A percentile compares a stretch with the other conserved stretches of the same genome.
Evolutionary conservation across 2,329 filamentous ascomycete genomes (phyloP).

Genomic region (Pseudogymnoascus sp.): DNA sequence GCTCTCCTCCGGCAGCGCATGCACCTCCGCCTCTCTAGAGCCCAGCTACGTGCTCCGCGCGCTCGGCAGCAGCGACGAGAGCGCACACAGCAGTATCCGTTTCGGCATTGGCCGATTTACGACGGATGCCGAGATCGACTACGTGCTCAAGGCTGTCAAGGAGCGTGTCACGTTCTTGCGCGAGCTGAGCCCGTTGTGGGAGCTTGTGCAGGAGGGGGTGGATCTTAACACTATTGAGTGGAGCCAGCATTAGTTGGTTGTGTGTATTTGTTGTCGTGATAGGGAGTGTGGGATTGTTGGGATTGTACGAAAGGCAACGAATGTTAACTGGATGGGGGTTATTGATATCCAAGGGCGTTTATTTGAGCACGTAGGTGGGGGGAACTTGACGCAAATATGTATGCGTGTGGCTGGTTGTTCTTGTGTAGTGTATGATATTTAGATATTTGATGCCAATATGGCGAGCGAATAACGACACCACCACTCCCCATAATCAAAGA

Average conservation of each 20-base stretch:
- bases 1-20: slow-evolving; percentile 89
- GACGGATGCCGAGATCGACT: slow-evolving; percentile 90
- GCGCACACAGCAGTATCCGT: slow-evolving; percentile 91
- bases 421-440: not conserved
- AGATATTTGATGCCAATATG: slow-evolving; percentile 1
- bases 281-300: not conserved
- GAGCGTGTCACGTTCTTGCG: slow-evolving; percentile 87
- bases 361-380: not conserved
- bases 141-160: slow-evolving; percentile 87
- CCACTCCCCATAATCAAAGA: slow-evolving; percentile 3
- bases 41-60: slow-evolving; percentile 93
- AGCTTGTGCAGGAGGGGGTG: slow-evolving; percentile 92
- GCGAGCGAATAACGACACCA: slow-evolving; percentile 8
- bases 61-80: slow-evolving; percentile 93
- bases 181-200: slow-evolving; percentile 93
- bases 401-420: not conserved
- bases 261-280: not conserved
- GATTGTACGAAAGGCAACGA: not conserved
- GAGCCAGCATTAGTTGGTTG: slow-evolving; percentile 77
- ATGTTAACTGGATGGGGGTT: not conserved
- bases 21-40: slow-evolving; percentile 92
- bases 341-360: slow-evolving; percentile 6
- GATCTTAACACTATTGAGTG: slow-evolving; percentile 95
- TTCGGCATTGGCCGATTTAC: slow-evolving; percentile 98
- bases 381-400: slow-evolving; percentile 1